Percentiles rank a stretch among this genome's conserved stretches.
These are phyloP conservation scores for Saprolegnia diclina DNA, from an alignment of 352 stramenopile species.

Conservation along the genomic window DNA sequence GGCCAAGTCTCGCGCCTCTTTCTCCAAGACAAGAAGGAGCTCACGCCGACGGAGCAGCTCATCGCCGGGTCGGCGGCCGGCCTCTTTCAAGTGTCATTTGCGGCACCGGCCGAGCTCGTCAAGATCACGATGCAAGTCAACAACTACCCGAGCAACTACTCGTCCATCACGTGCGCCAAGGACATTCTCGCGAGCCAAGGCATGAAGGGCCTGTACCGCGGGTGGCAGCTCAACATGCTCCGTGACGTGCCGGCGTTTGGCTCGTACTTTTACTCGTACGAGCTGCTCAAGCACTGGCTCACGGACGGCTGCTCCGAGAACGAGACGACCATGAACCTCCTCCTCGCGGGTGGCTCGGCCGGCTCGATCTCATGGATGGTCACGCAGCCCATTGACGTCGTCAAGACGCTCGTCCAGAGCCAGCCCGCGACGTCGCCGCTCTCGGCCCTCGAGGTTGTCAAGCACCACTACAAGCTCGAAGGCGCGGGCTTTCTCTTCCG, in stretches of 20 bases:
- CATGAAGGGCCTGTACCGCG: slow-evolving; percentile 46
- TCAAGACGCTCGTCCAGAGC: slow-evolving; percentile 88
- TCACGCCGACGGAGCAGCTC: slow-evolving; percentile 48
- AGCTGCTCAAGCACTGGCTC: slow-evolving; percentile 54
- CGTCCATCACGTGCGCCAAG: slow-evolving; percentile 43
- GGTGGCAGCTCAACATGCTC: slow-evolving; percentile 58
- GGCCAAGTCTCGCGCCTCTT: slow-evolving; percentile 42
- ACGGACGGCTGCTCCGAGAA: slow-evolving; percentile 47
- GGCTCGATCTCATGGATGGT: slow-evolving; percentile 74
- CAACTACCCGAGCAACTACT: slow-evolving; percentile 40
- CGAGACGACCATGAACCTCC: slow-evolving; percentile 58
- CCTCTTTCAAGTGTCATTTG: slow-evolving; percentile 64
- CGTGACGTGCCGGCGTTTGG: slow-evolving; percentile 75
- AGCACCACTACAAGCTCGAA: slow-evolving; percentile 42
- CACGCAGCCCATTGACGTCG: slow-evolving; percentile 82
- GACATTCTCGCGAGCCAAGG: slow-evolving; percentile 42
- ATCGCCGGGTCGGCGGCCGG: slow-evolving; percentile 53
- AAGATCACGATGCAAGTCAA: slow-evolving; percentile 81
- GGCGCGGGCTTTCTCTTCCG: slow-evolving; percentile 71
- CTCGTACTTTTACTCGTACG: slow-evolving; percentile 76
- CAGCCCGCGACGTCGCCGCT: slow-evolving; percentile 40
- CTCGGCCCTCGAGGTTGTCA: background rate
- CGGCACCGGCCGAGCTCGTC: slow-evolving; percentile 65
- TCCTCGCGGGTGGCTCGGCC: slow-evolving; percentile 61
- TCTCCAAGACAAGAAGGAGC: slow-evolving; percentile 35